Evolutionary conservation across 371 early-diverging fungal genomes (phyloP), one percentile per base, ranked within the genome.

Genomic region (Smittium culicis): DNA sequence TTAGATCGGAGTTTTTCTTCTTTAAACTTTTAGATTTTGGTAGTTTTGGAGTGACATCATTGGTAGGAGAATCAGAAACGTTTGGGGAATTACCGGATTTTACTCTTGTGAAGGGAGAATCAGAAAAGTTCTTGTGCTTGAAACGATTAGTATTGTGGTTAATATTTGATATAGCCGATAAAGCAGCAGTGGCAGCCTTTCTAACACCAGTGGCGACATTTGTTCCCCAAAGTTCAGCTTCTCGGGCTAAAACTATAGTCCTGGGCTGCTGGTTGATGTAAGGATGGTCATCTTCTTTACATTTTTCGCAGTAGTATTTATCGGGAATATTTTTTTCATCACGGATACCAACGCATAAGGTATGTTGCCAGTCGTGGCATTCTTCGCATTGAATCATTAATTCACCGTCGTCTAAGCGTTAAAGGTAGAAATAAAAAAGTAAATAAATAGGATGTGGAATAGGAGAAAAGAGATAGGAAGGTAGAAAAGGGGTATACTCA

Each of bases 331-430:
- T 78, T 33, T 87, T 77, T 59, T 85, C 82, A 67, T 85, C 82
- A 62, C 82, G 78, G 11, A 92, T 76, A 25, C 89, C 88, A 68
- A 93, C 86, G 72, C 93, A 93, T 32, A 85, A 82, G 68, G 87
- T 87, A 73, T 93, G 93, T 74, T 93, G 93, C 93, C 93, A 93
- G 16, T 91, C 91, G 70, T 86, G 82, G 73, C 93, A 93, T 20
- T 81, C 80, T 67, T 93, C 92, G 77, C 93, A 93, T 75, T 91
- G 89, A 34, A 93, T 88, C 91, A 91, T 92, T 54, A 86, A 73
- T 54, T 88, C 91, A 16, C 82, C 80, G 72, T 85, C 85, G 71
- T 88, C 85, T 83, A 74, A n/a, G 24, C 32, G 33, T 59, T 17
- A 65, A 25, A 60, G 66, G 45, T 30, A 66, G 29, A 54, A 33